Conservation (phyloP, 306 rosid genomes). For the Albizia julibrissin region DNA sequence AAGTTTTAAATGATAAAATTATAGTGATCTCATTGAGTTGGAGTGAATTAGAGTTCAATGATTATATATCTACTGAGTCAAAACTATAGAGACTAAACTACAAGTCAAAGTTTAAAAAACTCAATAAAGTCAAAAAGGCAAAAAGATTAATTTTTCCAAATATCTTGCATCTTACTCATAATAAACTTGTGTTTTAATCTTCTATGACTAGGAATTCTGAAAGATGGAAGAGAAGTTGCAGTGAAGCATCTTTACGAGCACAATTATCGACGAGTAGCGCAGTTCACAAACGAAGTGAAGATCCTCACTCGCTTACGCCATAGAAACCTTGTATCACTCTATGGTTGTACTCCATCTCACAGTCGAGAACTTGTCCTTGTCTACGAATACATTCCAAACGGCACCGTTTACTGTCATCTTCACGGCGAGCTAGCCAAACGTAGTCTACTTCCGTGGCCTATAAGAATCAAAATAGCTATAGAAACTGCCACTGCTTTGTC, state of each 20-base stretch:
- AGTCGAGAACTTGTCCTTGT: slow-evolving; percentile 70
- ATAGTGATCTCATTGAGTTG: no score
- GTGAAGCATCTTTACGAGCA: neutral
- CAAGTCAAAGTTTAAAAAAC: no score
- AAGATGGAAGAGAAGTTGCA: neutral
- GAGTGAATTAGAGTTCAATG: no score
- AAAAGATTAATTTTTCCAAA: no score
- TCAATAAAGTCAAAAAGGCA: no score
- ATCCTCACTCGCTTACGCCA: slow-evolving; percentile 67
- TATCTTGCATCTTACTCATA: no score
- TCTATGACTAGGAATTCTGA: neutral
- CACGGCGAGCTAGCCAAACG: slow-evolving; percentile 46
- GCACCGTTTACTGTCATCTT: slow-evolving; percentile 68
- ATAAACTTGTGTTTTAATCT: neutral
- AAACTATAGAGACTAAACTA: no score
- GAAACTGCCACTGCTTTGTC: slow-evolving; percentile 61
- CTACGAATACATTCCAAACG: slow-evolving; percentile 64
- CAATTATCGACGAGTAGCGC: neutral
- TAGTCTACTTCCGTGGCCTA: slow-evolving; percentile 49
- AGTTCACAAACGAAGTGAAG: slow-evolving; percentile 54
- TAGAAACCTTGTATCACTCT: slow-evolving; percentile 58
- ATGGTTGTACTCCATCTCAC: slow-evolving; percentile 62
- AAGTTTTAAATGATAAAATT: no score
- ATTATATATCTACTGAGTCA: no score
- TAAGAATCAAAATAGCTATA: slow-evolving; percentile 54